These are phyloP conservation scores for Domatiomyces catenatus DNA, from an alignment of 2,329 filamentous ascomycete genomes.

Conservation along the genomic window DNA sequence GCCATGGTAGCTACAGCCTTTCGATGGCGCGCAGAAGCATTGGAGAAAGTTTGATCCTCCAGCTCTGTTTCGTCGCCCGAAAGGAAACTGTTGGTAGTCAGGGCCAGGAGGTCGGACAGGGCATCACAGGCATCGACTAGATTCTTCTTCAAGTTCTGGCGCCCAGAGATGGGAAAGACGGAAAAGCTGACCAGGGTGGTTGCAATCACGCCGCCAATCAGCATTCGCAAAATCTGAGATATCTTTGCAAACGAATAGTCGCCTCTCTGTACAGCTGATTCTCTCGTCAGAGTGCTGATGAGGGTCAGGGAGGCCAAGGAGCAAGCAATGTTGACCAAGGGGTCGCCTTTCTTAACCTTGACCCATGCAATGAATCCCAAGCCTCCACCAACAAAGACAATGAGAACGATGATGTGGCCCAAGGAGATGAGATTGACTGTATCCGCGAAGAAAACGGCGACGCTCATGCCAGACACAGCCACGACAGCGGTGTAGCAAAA, in stretches of 20 bases:
- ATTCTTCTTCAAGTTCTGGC: constrained; percentile 55
- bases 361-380: constrained; percentile 79
- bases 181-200: constrained; percentile 61
- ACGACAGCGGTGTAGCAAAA: constrained; percentile 65
- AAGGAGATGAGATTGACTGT: constrained; percentile 50
- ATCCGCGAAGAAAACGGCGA: constrained; percentile 62
- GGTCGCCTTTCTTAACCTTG: constrained; percentile 63
- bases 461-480: constrained; percentile 73
- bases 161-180: constrained; percentile 64
- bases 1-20: constrained; percentile 54
- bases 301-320: constrained; percentile 77
- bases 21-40: constrained; percentile 48
- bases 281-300: constrained; percentile 80
- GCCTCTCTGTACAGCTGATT: constrained; percentile 69
- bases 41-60: constrained; percentile 47
- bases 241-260: constrained; percentile 72
- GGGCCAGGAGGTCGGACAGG: constrained; percentile 64
- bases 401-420: constrained; percentile 63
- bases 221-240: constrained; percentile 65
- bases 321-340: constrained; percentile 68
- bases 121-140: constrained; percentile 60
- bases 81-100: constrained; percentile 70
- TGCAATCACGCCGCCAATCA: constrained; percentile 59
- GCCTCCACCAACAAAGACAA: constrained; percentile 73
- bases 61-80: constrained; percentile 69